Evolutionary conservation across 2,329 filamentous ascomycete species (phyloP).

Genomic region (Aspergillus niger): DNA sequence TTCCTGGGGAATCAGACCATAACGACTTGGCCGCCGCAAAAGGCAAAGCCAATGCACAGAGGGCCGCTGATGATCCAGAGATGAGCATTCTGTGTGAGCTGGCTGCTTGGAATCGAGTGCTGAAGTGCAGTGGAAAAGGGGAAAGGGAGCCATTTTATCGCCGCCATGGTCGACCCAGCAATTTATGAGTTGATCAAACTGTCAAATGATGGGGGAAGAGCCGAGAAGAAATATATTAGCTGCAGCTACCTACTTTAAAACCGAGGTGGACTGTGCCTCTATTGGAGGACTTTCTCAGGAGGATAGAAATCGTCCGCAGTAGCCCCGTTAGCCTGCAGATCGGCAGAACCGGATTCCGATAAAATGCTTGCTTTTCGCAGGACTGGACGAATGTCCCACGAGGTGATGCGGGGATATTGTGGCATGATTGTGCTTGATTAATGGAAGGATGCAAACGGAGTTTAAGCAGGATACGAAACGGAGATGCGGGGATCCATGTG

Average conservation of each 20-base stretch:
- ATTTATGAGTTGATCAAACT: too few relatives aligned
- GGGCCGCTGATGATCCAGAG: background rate
- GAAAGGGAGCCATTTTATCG: background rate
- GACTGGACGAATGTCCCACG: background rate
- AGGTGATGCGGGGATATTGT: background rate
- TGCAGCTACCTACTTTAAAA: background rate
- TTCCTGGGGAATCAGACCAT: conserved; percentile 13
- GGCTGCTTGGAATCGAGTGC: background rate
- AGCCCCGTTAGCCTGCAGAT: background rate
- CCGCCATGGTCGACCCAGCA: too few relatives aligned
- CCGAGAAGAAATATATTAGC: background rate
- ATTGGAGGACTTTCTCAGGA: conserved; percentile 1
- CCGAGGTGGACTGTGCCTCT: background rate
- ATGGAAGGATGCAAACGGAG: background rate
- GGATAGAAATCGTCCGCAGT: background rate
- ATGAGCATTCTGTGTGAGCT: background rate
- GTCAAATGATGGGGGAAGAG: background rate
- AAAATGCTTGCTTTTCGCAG: background rate
- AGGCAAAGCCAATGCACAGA: background rate
- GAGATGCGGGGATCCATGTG: background rate
- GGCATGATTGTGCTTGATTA: background rate
- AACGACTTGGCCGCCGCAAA: conserved; percentile 12
- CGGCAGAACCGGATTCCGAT: background rate
- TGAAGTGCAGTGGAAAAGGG: too few relatives aligned
- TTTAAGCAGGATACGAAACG: background rate